These are phyloP conservation scores for Puccinia hordei DNA, from an alignment of 1,284 basidiomycete genomes.

Conservation along the genomic window DNA sequence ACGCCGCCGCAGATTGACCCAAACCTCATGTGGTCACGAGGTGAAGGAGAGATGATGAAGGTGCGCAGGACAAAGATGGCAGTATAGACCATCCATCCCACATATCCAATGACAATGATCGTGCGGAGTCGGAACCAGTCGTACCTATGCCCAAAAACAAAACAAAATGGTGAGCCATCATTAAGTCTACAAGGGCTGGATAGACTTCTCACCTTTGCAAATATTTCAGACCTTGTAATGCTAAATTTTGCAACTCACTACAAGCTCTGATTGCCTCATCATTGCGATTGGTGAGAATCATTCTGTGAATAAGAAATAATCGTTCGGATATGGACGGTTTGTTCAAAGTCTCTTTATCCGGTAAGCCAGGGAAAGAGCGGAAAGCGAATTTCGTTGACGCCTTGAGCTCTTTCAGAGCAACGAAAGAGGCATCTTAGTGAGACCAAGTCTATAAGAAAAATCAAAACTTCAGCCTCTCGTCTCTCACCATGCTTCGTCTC, in stretches of 20 bases:
- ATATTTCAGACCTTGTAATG: constrained; percentile 73
- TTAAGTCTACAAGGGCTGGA: not conserved
- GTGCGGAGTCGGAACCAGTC: constrained; percentile 73
- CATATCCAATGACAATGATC: constrained; percentile 73
- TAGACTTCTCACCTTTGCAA: constrained; percentile 69
- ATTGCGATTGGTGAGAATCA: constrained; percentile 61
- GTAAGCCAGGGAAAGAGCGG: constrained; percentile 64
- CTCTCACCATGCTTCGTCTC: constrained; percentile 71
- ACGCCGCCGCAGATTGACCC: constrained; percentile 58
- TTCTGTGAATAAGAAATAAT: constrained; percentile 58
- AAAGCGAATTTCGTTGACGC: constrained; percentile 67
- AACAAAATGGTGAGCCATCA: constrained; percentile 8
- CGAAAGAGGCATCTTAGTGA: not conserved
- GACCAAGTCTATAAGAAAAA: constrained; percentile 25
- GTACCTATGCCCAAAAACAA: constrained; percentile 63
- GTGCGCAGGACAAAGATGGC: constrained; percentile 56
- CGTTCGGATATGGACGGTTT: constrained; percentile 61
- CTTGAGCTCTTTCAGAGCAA: constrained; percentile 66
- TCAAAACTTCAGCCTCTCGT: not conserved
- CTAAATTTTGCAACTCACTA: constrained; percentile 65
- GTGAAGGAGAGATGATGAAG: constrained; percentile 58
- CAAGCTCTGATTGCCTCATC: constrained; percentile 65
- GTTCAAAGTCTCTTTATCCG: constrained; percentile 58
- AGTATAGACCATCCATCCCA: constrained; percentile 68
- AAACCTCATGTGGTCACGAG: constrained; percentile 58